Conservation (phyloP, 2,329 filamentous ascomycete genomes). For the Blastomyces emzantsi region DNA sequence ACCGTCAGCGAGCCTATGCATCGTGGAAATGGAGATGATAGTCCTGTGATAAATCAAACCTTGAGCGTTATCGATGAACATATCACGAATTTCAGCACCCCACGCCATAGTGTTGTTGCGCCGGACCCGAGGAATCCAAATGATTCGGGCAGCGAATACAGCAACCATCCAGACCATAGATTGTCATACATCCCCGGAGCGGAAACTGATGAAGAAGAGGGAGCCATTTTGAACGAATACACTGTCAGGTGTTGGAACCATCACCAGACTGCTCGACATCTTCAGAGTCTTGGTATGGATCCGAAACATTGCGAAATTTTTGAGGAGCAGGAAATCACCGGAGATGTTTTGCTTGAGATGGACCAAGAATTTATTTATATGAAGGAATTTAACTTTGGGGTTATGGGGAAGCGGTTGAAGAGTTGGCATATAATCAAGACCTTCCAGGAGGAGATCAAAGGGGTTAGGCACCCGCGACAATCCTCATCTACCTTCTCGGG, state of each 20-base stretch:
- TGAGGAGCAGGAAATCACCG: conserved; percentile 87
- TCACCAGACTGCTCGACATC: conserved; percentile 75
- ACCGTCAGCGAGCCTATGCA: conserved; percentile 40
- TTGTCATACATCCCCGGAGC: conserved; percentile 79
- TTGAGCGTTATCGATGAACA: conserved; percentile 95
- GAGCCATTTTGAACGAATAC: conserved; percentile 55
- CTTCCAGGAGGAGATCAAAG: conserved; percentile 76
- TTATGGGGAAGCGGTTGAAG: conserved; percentile 78
- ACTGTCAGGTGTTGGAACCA: conserved; percentile 76
- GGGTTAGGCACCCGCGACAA: conserved; percentile 41
- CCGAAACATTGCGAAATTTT: conserved; percentile 89
- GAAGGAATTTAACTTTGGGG: conserved; percentile 88
- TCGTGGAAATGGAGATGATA: conserved; percentile 48
- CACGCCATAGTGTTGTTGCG: conserved; percentile 44
- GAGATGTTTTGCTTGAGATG: conserved; percentile 88
- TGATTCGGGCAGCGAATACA: conserved; percentile 86
- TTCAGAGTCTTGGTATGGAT: conserved; percentile 79
- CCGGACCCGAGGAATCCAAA: conserved; percentile 46
- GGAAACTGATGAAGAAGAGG: conserved; percentile 86
- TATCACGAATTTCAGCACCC: conserved; percentile 73
- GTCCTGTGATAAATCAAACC: conserved; percentile 85
- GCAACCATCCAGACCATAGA: conserved; percentile 64
- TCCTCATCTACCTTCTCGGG: conserved; percentile 35
- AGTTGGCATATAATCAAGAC: conserved; percentile 96
- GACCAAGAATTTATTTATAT: conserved; percentile 91